phyloP scores from a whole-genome alignment of 768 basidiomycete genomes.

The Pleurotus salmoneostramineus region DNA sequence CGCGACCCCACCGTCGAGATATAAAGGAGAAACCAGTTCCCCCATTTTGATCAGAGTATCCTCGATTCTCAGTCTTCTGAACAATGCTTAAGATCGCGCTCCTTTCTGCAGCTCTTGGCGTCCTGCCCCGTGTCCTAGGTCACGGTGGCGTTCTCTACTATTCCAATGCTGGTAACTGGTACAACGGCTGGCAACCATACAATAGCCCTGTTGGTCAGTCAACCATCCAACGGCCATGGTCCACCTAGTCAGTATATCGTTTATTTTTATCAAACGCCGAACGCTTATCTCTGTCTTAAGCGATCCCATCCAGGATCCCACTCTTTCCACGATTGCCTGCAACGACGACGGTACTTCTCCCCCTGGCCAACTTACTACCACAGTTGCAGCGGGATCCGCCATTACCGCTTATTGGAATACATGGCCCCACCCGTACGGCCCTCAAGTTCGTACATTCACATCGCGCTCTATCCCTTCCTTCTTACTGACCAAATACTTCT shows the following conservation, averaged over 20 bases:
- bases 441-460: constrained; percentile 25
- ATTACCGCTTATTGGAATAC: constrained; percentile 44
- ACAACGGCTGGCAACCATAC: constrained; percentile 41
- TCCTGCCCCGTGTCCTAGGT: constrained; percentile 27
- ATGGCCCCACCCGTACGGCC: constrained; percentile 42
- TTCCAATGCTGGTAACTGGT: constrained; percentile 31
- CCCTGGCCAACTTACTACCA: constrained; percentile 37
- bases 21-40: no score
- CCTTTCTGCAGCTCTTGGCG: constrained; percentile 23
- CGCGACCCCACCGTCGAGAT: no score
- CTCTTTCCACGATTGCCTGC: constrained; percentile 35
- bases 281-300: constrained; percentile 16
- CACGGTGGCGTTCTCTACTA: constrained; percentile 43
- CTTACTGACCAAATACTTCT: background rate
- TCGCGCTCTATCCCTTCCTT: background rate
- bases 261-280: background rate
- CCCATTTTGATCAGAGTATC: no score
- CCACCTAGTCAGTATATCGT: constrained; percentile 29
- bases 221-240: constrained; percentile 40
- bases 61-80: background rate
- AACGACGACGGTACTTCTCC: constrained; percentile 40
- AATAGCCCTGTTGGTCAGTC: constrained; percentile 38
- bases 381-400: constrained; percentile 35
- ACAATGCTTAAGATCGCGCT: constrained; percentile 19
- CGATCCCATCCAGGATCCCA: constrained; percentile 36